These are phyloP conservation scores for Candida sanyaensis DNA, from an alignment of 1,139 yeast species.

Conservation along the genomic window DNA sequence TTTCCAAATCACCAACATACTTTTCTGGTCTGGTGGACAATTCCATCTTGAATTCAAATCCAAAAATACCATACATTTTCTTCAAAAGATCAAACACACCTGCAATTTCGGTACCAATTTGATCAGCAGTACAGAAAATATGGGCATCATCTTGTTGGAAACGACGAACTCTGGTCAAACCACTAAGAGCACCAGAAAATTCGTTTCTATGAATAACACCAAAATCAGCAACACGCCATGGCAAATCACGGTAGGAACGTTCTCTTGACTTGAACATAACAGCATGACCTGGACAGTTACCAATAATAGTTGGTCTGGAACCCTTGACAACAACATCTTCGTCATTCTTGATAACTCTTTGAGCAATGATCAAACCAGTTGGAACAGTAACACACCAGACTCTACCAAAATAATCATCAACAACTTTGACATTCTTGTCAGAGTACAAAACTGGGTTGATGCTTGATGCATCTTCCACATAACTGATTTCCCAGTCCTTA, in stretches of 20 bases:
- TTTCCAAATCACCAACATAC: slow-evolving; percentile 79
- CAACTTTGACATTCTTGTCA: slow-evolving; percentile 1
- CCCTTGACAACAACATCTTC: not conserved
- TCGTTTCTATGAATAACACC: slow-evolving; percentile 96
- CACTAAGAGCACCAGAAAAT: slow-evolving; percentile 81
- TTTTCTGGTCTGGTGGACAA: slow-evolving; percentile 94
- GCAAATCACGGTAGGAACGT: slow-evolving; percentile 91
- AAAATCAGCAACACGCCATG: slow-evolving; percentile 95
- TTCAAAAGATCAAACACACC: slow-evolving; percentile 79
- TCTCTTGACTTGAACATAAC: slow-evolving; percentile 82
- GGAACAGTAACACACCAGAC: slow-evolving; percentile 9
- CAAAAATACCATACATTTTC: slow-evolving; percentile 79
- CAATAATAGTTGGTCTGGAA: not conserved
- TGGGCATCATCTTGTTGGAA: slow-evolving; percentile 99
- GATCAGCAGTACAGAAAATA: slow-evolving; percentile 89
- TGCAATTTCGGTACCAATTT: slow-evolving; percentile 79
- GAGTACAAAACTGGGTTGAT: not conserved
- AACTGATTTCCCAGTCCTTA: not conserved
- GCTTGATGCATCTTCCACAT: not conserved
- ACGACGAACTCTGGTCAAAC: slow-evolving; percentile 93
- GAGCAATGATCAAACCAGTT: slow-evolving; percentile 38
- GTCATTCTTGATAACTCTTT: slow-evolving; percentile 57
- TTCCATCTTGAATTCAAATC: slow-evolving; percentile 86
- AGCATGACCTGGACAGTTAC: slow-evolving; percentile 91
- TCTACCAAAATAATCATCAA: slow-evolving; percentile 4